phyloP scores from a whole-genome alignment of 177 flowering plant species.

The Vitis hybrid region DNA sequence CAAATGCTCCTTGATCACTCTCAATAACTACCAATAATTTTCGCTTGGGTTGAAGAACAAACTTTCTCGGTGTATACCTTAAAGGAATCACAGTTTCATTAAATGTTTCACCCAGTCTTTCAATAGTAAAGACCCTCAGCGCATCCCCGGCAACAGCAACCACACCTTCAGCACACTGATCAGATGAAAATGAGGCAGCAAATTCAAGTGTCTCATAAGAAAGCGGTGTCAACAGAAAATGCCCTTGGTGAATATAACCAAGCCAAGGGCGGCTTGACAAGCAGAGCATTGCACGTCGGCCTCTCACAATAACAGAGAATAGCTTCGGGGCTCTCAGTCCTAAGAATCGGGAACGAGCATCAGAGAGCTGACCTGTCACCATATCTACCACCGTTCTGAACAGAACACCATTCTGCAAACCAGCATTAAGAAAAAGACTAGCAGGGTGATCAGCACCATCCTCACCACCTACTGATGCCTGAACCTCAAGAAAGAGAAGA shows the following conservation, averaged over 20 bases:
- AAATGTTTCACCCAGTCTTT: constrained; percentile 91
- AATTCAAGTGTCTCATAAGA: constrained; percentile 94
- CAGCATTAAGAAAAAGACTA: constrained; percentile 94
- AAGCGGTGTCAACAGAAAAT: constrained; percentile 87
- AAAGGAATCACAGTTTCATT: constrained; percentile 89
- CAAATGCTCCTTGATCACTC: constrained; percentile 95
- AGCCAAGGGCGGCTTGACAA: constrained; percentile 98
- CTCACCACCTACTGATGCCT: constrained; percentile 91
- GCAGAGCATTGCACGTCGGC: constrained; percentile 90
- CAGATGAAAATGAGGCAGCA: constrained; percentile 98
- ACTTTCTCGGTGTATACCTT: constrained; percentile 96
- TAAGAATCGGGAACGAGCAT: constrained; percentile 91
- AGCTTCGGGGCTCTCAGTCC: constrained; percentile 94
- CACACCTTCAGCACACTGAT: constrained; percentile 99
- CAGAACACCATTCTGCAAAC: constrained; percentile 89
- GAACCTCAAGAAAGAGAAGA: constrained; percentile 95
- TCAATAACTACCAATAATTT: constrained; percentile 79
- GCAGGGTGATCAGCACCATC: constrained; percentile 99
- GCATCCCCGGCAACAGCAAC: constrained; percentile 98
- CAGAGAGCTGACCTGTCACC: constrained; percentile 98
- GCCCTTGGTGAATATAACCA: constrained; percentile 97
- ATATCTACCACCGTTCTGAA: constrained; percentile 96
- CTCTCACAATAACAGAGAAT: constrained; percentile 77
- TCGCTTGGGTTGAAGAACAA: constrained; percentile 87
- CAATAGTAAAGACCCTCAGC: constrained; percentile 87